Percentiles rank a stretch among this genome's conserved stretches.
Conservation (phyloP, 2,329 filamentous ascomycete genomes). For the Dendryphion nanum region DNA sequence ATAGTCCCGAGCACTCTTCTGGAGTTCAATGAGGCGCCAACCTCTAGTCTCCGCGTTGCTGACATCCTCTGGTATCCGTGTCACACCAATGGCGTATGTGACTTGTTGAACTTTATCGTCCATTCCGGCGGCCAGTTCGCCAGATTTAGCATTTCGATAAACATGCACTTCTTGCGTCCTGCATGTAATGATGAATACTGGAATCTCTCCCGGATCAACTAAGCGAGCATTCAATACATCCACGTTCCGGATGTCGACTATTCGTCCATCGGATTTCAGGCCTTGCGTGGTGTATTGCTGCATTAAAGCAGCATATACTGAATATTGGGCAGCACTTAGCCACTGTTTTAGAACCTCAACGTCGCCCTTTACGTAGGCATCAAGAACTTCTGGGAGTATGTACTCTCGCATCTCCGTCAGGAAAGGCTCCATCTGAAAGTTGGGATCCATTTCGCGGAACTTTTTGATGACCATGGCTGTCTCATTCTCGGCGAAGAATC, state of each 20-base stretch:
- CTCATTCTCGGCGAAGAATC: conserved; percentile 98
- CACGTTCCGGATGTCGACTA: conserved; percentile 91
- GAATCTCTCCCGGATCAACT: conserved; percentile 81
- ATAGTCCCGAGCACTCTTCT: conserved; percentile 95
- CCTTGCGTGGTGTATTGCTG: conserved; percentile 94
- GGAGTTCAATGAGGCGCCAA: conserved; percentile 96
- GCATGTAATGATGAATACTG: conserved; percentile 96
- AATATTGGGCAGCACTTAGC: conserved; percentile 94
- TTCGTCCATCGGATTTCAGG: conserved; percentile 90
- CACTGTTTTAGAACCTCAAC: conserved; percentile 86
- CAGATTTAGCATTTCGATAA: conserved; percentile 87
- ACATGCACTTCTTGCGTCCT: conserved; percentile 97
- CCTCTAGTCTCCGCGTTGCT: conserved; percentile 95
- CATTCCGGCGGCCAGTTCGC: conserved; percentile 90
- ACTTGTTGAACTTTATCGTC: conserved; percentile 98
- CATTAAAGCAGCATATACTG: conserved; percentile 93
- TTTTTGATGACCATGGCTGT: conserved; percentile 97
- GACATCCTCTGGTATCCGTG: conserved; percentile 89
- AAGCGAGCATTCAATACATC: conserved; percentile 81
- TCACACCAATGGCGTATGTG: conserved; percentile 96
- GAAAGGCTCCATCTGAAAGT: conserved; percentile 93
- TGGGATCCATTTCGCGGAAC: conserved; percentile 92
- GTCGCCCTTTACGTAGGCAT: conserved; percentile 97
- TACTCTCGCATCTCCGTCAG: conserved; percentile 95
- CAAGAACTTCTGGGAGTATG: conserved; percentile 93